These are phyloP conservation scores for Globisporangium middletonii DNA, from an alignment of 352 stramenopile genomes.

Conservation along the genomic window DNA sequence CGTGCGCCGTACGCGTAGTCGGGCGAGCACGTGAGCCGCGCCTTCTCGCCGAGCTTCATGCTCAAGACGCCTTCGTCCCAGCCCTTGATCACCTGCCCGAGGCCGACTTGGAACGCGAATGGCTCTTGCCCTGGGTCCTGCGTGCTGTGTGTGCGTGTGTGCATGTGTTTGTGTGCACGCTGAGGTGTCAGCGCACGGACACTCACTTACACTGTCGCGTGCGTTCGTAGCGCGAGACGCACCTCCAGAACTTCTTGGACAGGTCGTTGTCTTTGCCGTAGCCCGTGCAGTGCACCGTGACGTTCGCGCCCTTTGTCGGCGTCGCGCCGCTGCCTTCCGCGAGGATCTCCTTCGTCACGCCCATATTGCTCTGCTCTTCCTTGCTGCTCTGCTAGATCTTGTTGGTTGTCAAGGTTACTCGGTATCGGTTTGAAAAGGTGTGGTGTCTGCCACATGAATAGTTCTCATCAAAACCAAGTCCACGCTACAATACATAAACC, in stretches of 20 bases:
- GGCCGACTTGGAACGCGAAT: constrained; percentile 91
- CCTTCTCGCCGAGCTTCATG: constrained; percentile 88
- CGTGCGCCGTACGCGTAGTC: constrained; percentile 94
- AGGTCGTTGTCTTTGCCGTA: constrained; percentile 71
- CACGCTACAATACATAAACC: no score
- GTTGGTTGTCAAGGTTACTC: no score
- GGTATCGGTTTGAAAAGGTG: no score
- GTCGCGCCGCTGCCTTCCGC: constrained; percentile 44
- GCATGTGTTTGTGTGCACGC: no score
- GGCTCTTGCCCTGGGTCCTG: constrained; percentile 93
- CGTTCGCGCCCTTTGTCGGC: constrained; percentile 49
- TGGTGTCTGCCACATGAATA: no score
- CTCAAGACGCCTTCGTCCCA: constrained; percentile 92
- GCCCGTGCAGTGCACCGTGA: constrained; percentile 82
- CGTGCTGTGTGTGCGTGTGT: constrained; percentile 33
- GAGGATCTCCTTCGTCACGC: constrained; percentile 60
- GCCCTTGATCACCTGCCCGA: constrained; percentile 93
- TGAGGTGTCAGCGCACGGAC: no score
- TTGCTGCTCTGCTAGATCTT: background rate
- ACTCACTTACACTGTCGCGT: no score
- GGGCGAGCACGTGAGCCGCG: constrained; percentile 89
- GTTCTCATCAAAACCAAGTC: no score
- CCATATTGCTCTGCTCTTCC: constrained; percentile 27
- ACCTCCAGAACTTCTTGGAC: constrained; percentile 92
- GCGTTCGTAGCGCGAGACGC: background rate